Evolutionary conservation across 163 green algal genomes (phyloP), one percentile per base, ranked within the genome.

Genomic region (Chlamydomonas reinhardtii): DNA sequence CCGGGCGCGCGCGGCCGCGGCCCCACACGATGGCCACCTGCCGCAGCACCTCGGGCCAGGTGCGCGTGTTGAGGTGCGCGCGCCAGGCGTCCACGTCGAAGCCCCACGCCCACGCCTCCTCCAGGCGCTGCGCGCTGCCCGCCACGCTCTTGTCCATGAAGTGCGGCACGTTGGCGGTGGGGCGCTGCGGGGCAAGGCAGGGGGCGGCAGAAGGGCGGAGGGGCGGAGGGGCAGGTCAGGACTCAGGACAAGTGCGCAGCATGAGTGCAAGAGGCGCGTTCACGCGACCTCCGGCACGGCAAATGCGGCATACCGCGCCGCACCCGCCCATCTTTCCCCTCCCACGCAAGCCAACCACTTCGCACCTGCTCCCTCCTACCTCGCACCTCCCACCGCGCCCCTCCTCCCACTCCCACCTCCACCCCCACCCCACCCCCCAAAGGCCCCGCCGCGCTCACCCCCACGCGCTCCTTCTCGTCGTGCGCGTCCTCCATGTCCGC

Each of bases 1-100:
- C 52, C 4, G 81, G 70, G 15, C 70, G 81, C 16, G 56, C 61
- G 37, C 74, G 74, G 29, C 85, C 89, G n/a, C 79, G 64, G 61
- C 89, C 82, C 34, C 64, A 27, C 72, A 90, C 80, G 15, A 88
- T 69, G 15, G 86, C 86, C 59, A 97, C 76, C 92, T 99, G 94
- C 24, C 97, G 94, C 76, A 98, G 86, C 39, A 99, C 93, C 90
- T 99, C 97, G 8, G 97, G 97, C 97, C 97, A 99, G 5, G 97
- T 99, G 34, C 96, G 75, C 0, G 74, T 43, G 82, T 96, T 96
- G 48, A 99, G 88, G 89, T 99, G 97, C 59, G 96, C 94, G 22
- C 97, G 92, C 97, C 97, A 99, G 19, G 81, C 70, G 78, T 98
- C 96, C 6, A 97, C 83, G 80, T 99, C 96, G 85, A 97, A 98